Evolutionary conservation across 2,329 filamentous ascomycete species (phyloP).

Genomic region (Talaromyces sp.): DNA sequence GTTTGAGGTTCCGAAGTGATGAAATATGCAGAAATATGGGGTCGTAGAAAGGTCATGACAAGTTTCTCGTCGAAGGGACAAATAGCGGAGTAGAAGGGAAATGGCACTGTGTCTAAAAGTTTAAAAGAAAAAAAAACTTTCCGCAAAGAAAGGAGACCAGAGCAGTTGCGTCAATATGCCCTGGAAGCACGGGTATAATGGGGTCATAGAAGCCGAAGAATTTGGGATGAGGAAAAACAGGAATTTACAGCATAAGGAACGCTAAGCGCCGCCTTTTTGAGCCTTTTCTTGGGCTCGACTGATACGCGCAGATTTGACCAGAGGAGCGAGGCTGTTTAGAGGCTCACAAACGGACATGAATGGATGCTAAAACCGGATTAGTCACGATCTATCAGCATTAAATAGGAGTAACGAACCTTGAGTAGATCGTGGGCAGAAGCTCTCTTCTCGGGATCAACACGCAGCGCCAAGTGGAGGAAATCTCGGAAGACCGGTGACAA

Average conservation of each 20-base stretch:
- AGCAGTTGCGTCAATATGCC: constrained; percentile 14
- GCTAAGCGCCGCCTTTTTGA: constrained; percentile 54
- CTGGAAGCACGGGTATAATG: constrained; percentile 17
- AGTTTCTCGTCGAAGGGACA: neutral
- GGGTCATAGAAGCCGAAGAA: constrained; percentile 10
- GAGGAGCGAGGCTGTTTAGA: constrained; percentile 72
- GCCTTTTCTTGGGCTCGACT: constrained; percentile 83
- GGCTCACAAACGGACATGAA: constrained; percentile 77
- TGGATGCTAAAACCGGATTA: constrained; percentile 58
- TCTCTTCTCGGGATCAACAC: constrained; percentile 95
- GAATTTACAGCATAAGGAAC: constrained; percentile 21
- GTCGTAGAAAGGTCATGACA: neutral
- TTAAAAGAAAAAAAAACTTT: neutral
- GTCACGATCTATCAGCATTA: neutral
- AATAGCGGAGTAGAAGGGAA: neutral
- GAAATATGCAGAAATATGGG: constrained; percentile 4
- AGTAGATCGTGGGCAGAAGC: constrained; percentile 91
- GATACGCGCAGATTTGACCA: constrained; percentile 80
- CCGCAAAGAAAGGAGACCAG: constrained; percentile 8
- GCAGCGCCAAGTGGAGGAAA: constrained; percentile 87
- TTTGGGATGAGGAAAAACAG: neutral
- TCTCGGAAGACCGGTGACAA: constrained; percentile 80
- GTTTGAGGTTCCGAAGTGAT: neutral
- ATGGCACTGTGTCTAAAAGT: constrained; percentile 1
- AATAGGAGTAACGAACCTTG: constrained; percentile 60